Percentiles rank a stretch among this genome's conserved stretches.
Conservation (phyloP, 2,329 filamentous ascomycete species). For the Canariomyces notabilis region DNA sequence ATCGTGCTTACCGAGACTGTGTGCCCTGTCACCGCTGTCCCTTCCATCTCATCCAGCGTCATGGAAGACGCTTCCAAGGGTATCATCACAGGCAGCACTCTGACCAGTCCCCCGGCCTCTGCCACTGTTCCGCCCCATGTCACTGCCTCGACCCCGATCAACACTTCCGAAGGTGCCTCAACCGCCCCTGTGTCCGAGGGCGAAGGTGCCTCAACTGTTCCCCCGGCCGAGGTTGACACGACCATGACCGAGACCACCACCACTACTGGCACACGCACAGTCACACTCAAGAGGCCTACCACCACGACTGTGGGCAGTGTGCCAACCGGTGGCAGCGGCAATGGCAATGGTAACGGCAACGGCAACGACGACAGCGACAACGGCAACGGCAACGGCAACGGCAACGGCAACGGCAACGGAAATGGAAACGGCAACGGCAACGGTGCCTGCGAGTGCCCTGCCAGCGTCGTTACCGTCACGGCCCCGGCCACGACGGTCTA, state of each 20-base stretch:
- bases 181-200: conserved; percentile 4
- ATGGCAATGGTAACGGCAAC: conserved; percentile 6
- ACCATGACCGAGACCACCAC: conserved; percentile 26
- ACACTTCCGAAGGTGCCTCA: conserved; percentile 23
- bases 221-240: conserved; percentile 15
- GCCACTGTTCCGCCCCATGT: conserved; percentile 19
- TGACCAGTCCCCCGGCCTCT: conserved; percentile 33
- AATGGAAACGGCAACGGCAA: conserved; percentile 1
- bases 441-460: conserved; percentile 10
- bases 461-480: conserved; percentile 12
- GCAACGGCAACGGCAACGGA: not conserved
- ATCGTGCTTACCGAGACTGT: conserved; percentile 36
- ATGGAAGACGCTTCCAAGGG: conserved; percentile 29
- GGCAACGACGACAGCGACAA: conserved; percentile 1
- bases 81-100: conserved; percentile 34
- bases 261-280: conserved; percentile 24
- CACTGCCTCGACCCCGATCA: conserved; percentile 12
- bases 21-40: conserved; percentile 39
- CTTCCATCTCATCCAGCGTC: conserved; percentile 35
- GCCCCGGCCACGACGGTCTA: conserved; percentile 20
- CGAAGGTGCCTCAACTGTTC: conserved; percentile 2
- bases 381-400: not conserved
- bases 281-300: conserved; percentile 21
- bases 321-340: conserved; percentile 9
- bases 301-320: conserved; percentile 15